Conservation (phyloP, 805 yeast species). For the Candida maesae region DNA sequence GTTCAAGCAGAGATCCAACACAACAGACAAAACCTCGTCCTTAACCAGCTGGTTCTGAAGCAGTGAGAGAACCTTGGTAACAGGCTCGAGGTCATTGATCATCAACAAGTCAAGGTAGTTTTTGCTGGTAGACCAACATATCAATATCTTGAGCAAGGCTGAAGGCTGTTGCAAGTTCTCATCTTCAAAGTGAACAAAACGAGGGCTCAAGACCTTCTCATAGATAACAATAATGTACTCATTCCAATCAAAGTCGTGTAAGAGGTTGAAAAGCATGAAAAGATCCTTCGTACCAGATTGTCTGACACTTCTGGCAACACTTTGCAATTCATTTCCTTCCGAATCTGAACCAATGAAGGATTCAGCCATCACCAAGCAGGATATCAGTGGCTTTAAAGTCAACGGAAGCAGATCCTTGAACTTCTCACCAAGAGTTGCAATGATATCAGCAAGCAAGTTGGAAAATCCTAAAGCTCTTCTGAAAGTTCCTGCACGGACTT, state of each 20-base stretch:
- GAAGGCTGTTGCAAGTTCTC: conserved; percentile 87
- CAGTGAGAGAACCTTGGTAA: conserved; percentile 50
- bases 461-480: conserved; percentile 63
- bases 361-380: conserved; percentile 50
- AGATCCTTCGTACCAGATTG: conserved; percentile 66
- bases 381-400: conserved; percentile 34
- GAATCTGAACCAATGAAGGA: conserved; percentile 25
- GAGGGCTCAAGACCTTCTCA: conserved; percentile 52
- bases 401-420: conserved; percentile 41
- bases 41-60: conserved; percentile 57
- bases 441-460: conserved; percentile 53
- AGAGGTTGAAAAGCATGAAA: conserved; percentile 46
- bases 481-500: conserved; percentile 32
- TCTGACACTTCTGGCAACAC: conserved; percentile 54
- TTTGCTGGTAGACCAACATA: conserved; percentile 49
- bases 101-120: conserved; percentile 49
- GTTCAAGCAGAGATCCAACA: conserved; percentile 50
- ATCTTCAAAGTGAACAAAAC: conserved; percentile 61
- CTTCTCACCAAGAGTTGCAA: conserved; percentile 55
- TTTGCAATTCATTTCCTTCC: conserved; percentile 23
- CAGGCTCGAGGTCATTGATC: conserved; percentile 52
- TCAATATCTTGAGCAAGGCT: conserved; percentile 62
- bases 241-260: conserved; percentile 60
- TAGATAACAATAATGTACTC: conserved; percentile 48
- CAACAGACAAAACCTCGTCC: conserved; percentile 55